Evolutionary conservation across 2,329 filamentous ascomycete genomes (phyloP), one percentile per base, ranked within the genome.

Genomic region (Fusarium nanum): DNA sequence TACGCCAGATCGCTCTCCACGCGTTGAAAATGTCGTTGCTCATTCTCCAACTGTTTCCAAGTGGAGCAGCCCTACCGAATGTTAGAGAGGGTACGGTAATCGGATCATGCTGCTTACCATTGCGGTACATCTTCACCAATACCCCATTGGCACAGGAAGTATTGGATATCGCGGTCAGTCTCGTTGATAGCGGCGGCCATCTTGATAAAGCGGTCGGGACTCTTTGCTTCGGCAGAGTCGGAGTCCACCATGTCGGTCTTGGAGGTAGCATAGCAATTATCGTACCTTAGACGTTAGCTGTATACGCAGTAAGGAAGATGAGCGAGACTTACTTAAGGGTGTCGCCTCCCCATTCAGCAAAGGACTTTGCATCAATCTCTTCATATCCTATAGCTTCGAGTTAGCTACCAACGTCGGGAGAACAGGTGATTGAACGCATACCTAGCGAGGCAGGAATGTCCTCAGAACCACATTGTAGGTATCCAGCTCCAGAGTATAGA

Each of bases 71-170:
- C 79, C 78, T 79, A 5, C 13, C 0, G 0, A 2, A 0, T 12
- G 37, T 74, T 2, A 71, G 56, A 18, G 6, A 6, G 2, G 32
- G 1, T 2, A 13, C 0, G 7, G 1, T 0, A 3, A 7, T 0
- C 13, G 2, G 2, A 0, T 7, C 0, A 6, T 4, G 7, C 0
- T 5, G 20, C 63, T 59, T 50, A 76, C 83, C 85, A 87, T 7
- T 80, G 77, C 0, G 83, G 82, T 1, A 86, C 79, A 46, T 86
- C 79, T 27, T 81, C 73, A 2, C 84, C 84, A 7, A 86, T 78
- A 1, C 84, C 85, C 85, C 85, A 87, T 72, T 87, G 85, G 64
- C 85, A 87, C 11, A 86, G 79, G 37, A 84, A 83, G 61, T 85
- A 86, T 5, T 83, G 73, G 3, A 86, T 82, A 7, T 81, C 76